Base-by-base conservation (phyloP, 257 asterid species). In the Solanum ahanhuiri region DNA sequence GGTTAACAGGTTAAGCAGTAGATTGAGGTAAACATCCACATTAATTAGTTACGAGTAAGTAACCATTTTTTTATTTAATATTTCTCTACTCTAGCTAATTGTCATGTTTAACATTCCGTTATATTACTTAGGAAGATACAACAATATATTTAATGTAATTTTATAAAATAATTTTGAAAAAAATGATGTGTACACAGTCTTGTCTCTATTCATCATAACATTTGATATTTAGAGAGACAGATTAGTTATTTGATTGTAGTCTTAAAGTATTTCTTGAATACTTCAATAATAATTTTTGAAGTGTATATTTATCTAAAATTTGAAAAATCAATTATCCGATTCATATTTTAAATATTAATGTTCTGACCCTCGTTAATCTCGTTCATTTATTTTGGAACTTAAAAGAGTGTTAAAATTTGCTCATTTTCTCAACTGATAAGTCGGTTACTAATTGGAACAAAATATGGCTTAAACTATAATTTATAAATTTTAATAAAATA, bases 141-240 rank as follows among this genome's bases (percentile, higher is more conserved):
- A 60, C 0, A 22, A 60, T 7, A 18, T 22, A 58, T 9, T 8
- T 1, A 58, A 1, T 60, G 6, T 22, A 60, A 22, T 60, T 9
- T 7, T 1, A 60, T 60, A 22, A 60, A 60, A 22, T 60, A 0
- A 58, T 7, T 20, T 20, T 22, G 1, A 0, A 22, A 22, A 57
- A 20, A 10, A 2, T 8, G 31, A 63, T 63, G 8, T 0, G 4
- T 23, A 63, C 2, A 3, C 0, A 0, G 0, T n/a, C 1, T 60
- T 60, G 2, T 9, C 1, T 9, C 3, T 9, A 4, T 23, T 63
- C 0, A 63, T 63, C 1, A 0, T 2, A 63, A 23, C 0, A 23
- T 63, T 63, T 63, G 4, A 10, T 23, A 2, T 63, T 63, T 63
- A 63, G 33, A 17, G 18, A 10, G 71, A 4, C 7, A 10, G 1